Evolutionary conservation across 2,329 filamentous ascomycete species (phyloP).

Genomic region (Fusarium pseudonygamai): DNA sequence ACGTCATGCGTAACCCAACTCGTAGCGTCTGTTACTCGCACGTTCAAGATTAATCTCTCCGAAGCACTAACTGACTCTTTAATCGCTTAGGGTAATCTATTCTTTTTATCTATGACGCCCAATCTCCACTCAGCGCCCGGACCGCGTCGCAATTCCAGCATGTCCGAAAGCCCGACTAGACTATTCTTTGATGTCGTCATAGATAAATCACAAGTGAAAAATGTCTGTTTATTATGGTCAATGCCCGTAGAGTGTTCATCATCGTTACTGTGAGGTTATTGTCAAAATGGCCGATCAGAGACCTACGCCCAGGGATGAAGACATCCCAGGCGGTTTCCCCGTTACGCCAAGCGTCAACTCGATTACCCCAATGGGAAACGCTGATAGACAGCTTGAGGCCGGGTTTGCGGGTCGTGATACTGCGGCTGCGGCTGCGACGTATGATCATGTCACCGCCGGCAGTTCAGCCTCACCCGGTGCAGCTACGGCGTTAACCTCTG

Average conservation of each 20-base stretch:
- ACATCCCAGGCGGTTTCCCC: constrained; percentile 42
- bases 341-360: constrained; percentile 36
- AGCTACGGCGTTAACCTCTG: background rate
- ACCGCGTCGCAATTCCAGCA: constrained; percentile 7
- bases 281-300: constrained; percentile 31
- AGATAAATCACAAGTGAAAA: background rate
- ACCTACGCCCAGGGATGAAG: constrained; percentile 38
- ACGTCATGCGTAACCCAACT: constrained; percentile 1
- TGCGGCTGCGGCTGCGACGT: background rate
- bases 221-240: constrained; percentile 1
- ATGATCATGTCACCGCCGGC: background rate
- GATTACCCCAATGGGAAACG: constrained; percentile 13
- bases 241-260: background rate
- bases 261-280: background rate
- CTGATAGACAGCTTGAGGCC: constrained; percentile 18
- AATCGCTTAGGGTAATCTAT: background rate
- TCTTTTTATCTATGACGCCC: constrained; percentile 22
- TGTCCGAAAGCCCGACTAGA: constrained; percentile 32
- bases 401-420: constrained; percentile 14
- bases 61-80: background rate
- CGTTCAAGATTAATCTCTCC: background rate
- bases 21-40: background rate
- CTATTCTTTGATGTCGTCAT: constrained; percentile 24
- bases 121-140: constrained; percentile 2
- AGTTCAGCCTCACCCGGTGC: background rate